These are phyloP conservation scores for Apiotrichum akiyoshidainum DNA, from an alignment of 1,284 basidiomycete species.

Conservation along the genomic window DNA sequence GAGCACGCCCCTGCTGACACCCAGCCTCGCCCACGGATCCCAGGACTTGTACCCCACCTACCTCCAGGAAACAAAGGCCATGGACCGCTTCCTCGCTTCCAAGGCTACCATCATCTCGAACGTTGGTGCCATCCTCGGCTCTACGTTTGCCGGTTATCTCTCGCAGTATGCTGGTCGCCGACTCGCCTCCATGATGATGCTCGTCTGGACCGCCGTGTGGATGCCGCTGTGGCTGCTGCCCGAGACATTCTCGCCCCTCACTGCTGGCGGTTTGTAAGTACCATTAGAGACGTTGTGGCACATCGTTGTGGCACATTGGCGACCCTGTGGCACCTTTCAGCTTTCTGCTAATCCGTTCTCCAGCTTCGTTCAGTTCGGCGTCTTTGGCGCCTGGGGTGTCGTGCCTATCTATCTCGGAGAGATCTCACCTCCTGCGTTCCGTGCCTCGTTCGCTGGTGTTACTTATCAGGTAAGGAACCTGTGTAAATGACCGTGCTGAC, in stretches of 20 bases:
- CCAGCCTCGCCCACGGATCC: constrained; percentile 59
- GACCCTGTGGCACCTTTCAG: too few species aligned
- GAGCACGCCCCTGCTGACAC: neutral
- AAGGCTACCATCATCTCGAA: constrained; percentile 80
- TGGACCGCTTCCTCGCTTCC: constrained; percentile 61
- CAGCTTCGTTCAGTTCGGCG: constrained; percentile 73
- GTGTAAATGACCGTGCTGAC: too few species aligned
- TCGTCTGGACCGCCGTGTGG: constrained; percentile 56
- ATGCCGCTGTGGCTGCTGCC: constrained; percentile 77
- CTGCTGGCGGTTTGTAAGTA: constrained; percentile 39
- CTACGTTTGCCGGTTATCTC: constrained; percentile 68
- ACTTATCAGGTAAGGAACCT: constrained; percentile 64
- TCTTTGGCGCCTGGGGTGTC: constrained; percentile 63
- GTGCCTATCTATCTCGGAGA: constrained; percentile 65
- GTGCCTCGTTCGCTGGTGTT: constrained; percentile 87
- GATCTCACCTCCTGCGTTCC: constrained; percentile 76
- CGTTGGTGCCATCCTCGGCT: constrained; percentile 71
- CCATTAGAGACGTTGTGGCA: too few species aligned
- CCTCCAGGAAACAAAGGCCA: constrained; percentile 26
- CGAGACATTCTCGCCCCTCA: constrained; percentile 40
- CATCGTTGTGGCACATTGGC: too few species aligned
- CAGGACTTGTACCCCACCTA: constrained; percentile 52
- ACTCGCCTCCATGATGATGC: constrained; percentile 53
- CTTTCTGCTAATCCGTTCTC: too few species aligned
- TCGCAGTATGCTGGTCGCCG: constrained; percentile 86